Base-by-base conservation (phyloP, 768 basidiomycete genomes). In the Pisolithus marmoratus region DNA sequence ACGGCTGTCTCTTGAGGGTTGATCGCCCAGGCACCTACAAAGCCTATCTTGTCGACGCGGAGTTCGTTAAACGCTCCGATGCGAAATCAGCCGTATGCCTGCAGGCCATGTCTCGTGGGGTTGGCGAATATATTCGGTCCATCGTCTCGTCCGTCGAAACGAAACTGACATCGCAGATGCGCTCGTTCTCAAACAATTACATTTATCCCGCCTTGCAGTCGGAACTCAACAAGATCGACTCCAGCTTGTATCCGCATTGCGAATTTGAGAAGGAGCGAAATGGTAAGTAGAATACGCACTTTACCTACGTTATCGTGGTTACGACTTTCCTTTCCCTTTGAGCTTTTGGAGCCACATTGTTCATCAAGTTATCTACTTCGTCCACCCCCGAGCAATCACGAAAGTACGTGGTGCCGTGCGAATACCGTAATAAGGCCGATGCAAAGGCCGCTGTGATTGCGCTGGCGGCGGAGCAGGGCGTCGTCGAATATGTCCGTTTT, bases 21-120 rank as follows among this genome's bases (percentile, higher is more conserved):
- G 73, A 76, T 38, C 75, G 78, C 24, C 77, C 79, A 3, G 70
- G 68, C 5, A 76, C 79, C 51, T 76, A 73, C 36, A 73, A 69
- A 40, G 80, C 83, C 0, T 89, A 74, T 56, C 63, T 89, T 5
- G 82, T 84, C 26, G 85, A 87, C n/a, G 70, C 81, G 0, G 70
- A 72, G 15, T 87, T 87, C 56, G 57, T 71, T 2, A 84, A 79
- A 58, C 80, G 80, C 3, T 66, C 69, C 0, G 85, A 88, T 48
- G 86, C 85, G n/a, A 86, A 84, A 63, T 73, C 76, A 0, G 87
- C 86, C 0, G 87, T 80, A 2, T 81, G 78, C 53, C 64, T 89
- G 22, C 70, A 80, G 15, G 87, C 85, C 0, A 78, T 88, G 63
- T 80, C 83, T 2, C 75, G 81, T 54, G 82, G 82, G 8, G 69